phyloP scores from a whole-genome alignment of 2,329 filamentous ascomycete genomes.

The Biscogniauxia marginata region DNA sequence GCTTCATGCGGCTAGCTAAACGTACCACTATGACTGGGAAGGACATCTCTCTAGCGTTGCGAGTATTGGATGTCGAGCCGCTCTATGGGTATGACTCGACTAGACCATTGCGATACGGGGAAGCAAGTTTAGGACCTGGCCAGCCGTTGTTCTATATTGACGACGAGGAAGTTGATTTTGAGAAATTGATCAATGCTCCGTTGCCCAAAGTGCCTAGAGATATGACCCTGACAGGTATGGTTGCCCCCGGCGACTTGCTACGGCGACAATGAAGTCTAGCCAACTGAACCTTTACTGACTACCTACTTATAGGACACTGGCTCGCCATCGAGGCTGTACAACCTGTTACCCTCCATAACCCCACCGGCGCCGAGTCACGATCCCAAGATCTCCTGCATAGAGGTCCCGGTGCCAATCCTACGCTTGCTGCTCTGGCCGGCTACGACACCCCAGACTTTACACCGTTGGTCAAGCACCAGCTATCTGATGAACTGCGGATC shows the following conservation, averaged over 20 bases:
- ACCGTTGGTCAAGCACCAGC: conserved; percentile 90
- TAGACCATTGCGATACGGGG: conserved; percentile 83
- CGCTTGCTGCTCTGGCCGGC: conserved; percentile 78
- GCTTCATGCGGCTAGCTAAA: conserved; percentile 91
- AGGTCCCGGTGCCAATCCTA: conserved; percentile 82
- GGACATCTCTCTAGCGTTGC: conserved; percentile 83
- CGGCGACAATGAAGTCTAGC: neutral
- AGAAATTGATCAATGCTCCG: conserved; percentile 96
- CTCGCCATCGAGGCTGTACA: conserved; percentile 96
- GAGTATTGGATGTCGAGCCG: conserved; percentile 87
- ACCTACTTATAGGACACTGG: conserved; percentile 72
- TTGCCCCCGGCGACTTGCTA: too few relatives aligned
- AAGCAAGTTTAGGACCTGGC: conserved; percentile 88
- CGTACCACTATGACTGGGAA: conserved; percentile 85
- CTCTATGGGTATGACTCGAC: conserved; percentile 96
- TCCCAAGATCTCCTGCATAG: conserved; percentile 86
- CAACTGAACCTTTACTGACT: conserved; percentile 7
- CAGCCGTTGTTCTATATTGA: conserved; percentile 97
- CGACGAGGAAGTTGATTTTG: conserved; percentile 97
- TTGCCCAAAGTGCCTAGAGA: conserved; percentile 93
- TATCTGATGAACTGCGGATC: conserved; percentile 92
- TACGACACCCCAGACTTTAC: conserved; percentile 82
- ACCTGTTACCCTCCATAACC: conserved; percentile 94
- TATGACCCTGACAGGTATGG: conserved; percentile 81
- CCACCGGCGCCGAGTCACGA: conserved; percentile 78